Evolutionary conservation across 768 basidiomycete genomes (phyloP).

Genomic region (Russula foetens): DNA sequence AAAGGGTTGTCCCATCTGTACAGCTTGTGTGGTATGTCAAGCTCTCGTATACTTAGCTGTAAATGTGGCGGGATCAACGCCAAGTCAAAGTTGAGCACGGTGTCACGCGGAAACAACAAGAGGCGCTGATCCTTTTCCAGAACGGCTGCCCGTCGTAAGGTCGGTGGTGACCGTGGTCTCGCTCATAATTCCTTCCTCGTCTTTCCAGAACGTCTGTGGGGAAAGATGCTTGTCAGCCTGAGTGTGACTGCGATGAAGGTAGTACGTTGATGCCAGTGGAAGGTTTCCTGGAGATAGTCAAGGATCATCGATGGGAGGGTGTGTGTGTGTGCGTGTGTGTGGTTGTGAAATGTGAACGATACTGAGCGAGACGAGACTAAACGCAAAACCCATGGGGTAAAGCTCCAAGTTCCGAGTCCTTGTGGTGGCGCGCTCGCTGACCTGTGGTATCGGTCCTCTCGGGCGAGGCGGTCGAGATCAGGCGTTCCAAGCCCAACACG

Average conservation of each 20-base stretch:
- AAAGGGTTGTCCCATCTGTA: background rate
- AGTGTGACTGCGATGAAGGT: background rate
- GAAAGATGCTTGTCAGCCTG: too few species aligned
- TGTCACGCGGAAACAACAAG: background rate
- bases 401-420: too few species aligned
- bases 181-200: slow-evolving; percentile 7
- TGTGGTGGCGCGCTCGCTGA: too few species aligned
- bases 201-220: slow-evolving; percentile 13
- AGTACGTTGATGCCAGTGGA: background rate
- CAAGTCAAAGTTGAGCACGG: slow-evolving; percentile 16
- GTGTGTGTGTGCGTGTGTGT: too few species aligned
- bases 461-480: too few species aligned
- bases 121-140: slow-evolving; percentile 1
- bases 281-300: slow-evolving; percentile 12
- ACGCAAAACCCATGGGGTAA: too few species aligned
- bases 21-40: background rate
- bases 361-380: too few species aligned
- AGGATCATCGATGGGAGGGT: slow-evolving; percentile 7
- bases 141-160: background rate
- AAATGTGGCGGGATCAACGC: too few species aligned
- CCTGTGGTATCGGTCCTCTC: too few species aligned
- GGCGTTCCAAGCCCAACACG: too few species aligned
- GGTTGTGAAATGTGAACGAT: too few species aligned
- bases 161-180: slow-evolving; percentile 11
- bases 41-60: background rate